Base-by-base conservation (phyloP, 78 protist species). In the Dictyostelium brefeldianum region DNA sequence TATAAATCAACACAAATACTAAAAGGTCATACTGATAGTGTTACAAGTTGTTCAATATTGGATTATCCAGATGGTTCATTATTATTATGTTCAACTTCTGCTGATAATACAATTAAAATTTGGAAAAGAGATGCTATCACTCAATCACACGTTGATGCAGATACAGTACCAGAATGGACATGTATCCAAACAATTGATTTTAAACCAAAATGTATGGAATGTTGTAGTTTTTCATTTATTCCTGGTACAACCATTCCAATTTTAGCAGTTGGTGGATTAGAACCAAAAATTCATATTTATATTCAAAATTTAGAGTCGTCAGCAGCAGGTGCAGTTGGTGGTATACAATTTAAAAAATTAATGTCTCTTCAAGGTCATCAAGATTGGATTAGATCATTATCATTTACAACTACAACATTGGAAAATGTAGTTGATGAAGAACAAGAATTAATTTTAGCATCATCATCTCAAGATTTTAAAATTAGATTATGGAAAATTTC, bases 341-440 rank as follows among this genome's bases (percentile, higher is more conserved):
- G 11, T n/a, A 14, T 70, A 41, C 71, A 31, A 53, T 90, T 90
- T 41, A 74, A 78, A 54, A 75, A 78, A 43, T n/a, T 92, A 48
- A n/a, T 65, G 27, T n/a, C 87, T 57, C 50, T 92, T 17, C 91
- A 92, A 83, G 96, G 96, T 22, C 96, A 92, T 80, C 93, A 92
- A 47, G 96, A 92, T 83, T 92, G 96, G 96, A 77, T 92, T 5
- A 48, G 80, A 53, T 59, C 57, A 25, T 64, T 92, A 8, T 78
- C 81, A 50, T 75, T 92, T 75, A 75, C 77, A 18, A 47, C 57
- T 4, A 27, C 29, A 25, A 4, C n/a, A 29, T 8, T 20, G 9
- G 15, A 27, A 5, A 11, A 1, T 14, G 18, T 15, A 14, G 67
- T 29, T 7, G 57, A 59, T 11, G 67, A 47, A 2, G 89, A 65